These are phyloP conservation scores for Epichloe gansuensis DNA, from an alignment of 2,329 filamentous ascomycete genomes.

Conservation along the genomic window DNA sequence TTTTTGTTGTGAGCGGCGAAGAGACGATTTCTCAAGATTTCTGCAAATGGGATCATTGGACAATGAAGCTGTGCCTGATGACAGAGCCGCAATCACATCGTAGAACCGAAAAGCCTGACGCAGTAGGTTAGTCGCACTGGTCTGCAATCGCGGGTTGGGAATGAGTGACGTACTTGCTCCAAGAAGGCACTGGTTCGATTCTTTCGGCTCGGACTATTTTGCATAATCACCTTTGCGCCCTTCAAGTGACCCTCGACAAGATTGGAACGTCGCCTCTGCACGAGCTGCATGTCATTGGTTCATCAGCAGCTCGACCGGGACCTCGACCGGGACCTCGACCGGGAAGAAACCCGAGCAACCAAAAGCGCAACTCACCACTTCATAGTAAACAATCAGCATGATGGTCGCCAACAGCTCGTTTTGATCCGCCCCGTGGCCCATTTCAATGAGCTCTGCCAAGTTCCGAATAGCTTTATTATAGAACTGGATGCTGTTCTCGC, in stretches of 20 bases:
- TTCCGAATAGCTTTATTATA: conserved; percentile 48
- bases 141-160: not conserved
- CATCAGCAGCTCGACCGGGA: not conserved
- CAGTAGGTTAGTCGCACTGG: not conserved
- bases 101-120: conserved; percentile 50
- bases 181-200: conserved; percentile 44
- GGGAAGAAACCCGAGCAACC: not conserved
- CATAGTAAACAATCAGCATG: conserved; percentile 49
- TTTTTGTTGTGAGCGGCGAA: conserved; percentile 28
- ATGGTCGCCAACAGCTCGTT: conserved; percentile 49
- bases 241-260: conserved; percentile 49
- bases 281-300: conserved; percentile 29
- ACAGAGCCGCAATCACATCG: conserved; percentile 51
- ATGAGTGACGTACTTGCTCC: conserved; percentile 34
- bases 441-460: conserved; percentile 42
- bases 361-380: conserved; percentile 37
- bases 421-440: conserved; percentile 33
- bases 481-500: conserved; percentile 44
- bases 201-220: conserved; percentile 28
- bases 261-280: conserved; percentile 45
- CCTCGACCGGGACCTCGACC: not conserved
- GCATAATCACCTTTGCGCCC: conserved; percentile 49
- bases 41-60: conserved; percentile 35
- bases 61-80: conserved; percentile 44
- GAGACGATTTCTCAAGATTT: conserved; percentile 33